Conservation (phyloP, 2,329 filamentous ascomycete species). For the Cephalotrichum gorgonifer region DNA sequence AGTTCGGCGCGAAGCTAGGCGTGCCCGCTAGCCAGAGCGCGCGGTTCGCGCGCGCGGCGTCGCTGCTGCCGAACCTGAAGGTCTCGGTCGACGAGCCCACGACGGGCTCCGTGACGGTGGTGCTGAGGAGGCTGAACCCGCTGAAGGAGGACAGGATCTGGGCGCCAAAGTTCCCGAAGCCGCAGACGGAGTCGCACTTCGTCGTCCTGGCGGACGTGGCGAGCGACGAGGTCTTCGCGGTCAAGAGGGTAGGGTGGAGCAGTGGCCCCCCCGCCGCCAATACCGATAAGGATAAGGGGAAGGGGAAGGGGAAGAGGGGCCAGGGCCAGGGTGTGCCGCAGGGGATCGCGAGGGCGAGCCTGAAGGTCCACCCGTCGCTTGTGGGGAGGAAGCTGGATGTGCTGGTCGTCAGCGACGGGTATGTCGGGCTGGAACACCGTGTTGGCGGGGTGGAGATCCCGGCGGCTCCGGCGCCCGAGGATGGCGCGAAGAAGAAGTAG, state of each 20-base stretch:
- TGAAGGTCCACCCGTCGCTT: slow-evolving; percentile 46
- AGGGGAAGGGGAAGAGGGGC: background rate
- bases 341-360: slow-evolving; percentile 41
- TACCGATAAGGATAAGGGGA: background rate
- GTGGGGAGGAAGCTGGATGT: slow-evolving; percentile 57
- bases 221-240: slow-evolving; percentile 67
- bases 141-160: slow-evolving; percentile 65
- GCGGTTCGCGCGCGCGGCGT: slow-evolving; percentile 47
- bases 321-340: slow-evolving; percentile 28
- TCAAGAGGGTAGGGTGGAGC: slow-evolving; percentile 77
- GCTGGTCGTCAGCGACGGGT: slow-evolving; percentile 74
- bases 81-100: slow-evolving; percentile 42
- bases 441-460: slow-evolving; percentile 41
- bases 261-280: slow-evolving; percentile 10
- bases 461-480: slow-evolving; percentile 23
- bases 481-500: slow-evolving; percentile 31
- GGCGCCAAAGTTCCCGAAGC: slow-evolving; percentile 84
- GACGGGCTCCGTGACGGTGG: slow-evolving; percentile 44
- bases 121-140: slow-evolving; percentile 56
- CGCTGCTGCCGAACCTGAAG: slow-evolving; percentile 58
- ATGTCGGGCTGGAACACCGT: slow-evolving; percentile 60
- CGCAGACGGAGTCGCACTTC: slow-evolving; percentile 91
- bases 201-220: slow-evolving; percentile 59
- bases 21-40: slow-evolving; percentile 32
- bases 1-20: slow-evolving; percentile 38